phyloP scores from a whole-genome alignment of 768 basidiomycete species.

The Boletus insuetus region DNA sequence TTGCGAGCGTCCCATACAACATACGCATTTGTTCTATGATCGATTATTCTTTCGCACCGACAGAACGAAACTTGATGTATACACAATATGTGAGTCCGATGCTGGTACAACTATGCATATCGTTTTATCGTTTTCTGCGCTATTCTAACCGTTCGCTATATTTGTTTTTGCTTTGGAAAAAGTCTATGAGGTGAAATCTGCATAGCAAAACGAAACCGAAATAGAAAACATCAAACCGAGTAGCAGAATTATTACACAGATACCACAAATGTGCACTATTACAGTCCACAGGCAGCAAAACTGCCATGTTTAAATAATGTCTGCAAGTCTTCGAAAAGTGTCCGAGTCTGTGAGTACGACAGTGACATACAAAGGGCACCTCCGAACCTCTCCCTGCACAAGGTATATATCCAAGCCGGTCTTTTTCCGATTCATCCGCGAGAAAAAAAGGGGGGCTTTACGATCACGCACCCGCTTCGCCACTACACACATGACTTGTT shows the following conservation, averaged over 20 bases:
- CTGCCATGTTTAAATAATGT: not conserved
- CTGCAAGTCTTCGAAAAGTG: not conserved
- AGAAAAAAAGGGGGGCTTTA: not conserved
- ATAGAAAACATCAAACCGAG: too few relatives aligned
- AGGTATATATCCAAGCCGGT: not conserved
- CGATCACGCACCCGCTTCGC: not conserved
- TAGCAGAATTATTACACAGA: too few relatives aligned
- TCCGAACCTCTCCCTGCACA: not conserved
- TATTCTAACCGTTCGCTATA: too few relatives aligned
- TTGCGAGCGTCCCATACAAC: not conserved
- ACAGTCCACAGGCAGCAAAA: not conserved
- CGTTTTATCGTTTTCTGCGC: too few relatives aligned
- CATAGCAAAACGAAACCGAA: too few relatives aligned
- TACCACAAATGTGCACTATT: too few relatives aligned
- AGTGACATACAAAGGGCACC: not conserved
- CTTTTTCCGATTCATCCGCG: not conserved
- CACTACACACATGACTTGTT: conserved; percentile 11
- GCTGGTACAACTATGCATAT: not conserved
- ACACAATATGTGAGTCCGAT: not conserved
- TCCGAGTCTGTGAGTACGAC: not conserved
- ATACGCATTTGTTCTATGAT: not conserved
- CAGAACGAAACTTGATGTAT: not conserved
- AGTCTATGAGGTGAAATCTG: not conserved
- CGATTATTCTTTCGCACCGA: not conserved
- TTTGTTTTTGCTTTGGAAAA: not conserved